Base-by-base conservation (phyloP, 2,329 filamentous ascomycete species). In the Fusarium protoensiforme region DNA sequence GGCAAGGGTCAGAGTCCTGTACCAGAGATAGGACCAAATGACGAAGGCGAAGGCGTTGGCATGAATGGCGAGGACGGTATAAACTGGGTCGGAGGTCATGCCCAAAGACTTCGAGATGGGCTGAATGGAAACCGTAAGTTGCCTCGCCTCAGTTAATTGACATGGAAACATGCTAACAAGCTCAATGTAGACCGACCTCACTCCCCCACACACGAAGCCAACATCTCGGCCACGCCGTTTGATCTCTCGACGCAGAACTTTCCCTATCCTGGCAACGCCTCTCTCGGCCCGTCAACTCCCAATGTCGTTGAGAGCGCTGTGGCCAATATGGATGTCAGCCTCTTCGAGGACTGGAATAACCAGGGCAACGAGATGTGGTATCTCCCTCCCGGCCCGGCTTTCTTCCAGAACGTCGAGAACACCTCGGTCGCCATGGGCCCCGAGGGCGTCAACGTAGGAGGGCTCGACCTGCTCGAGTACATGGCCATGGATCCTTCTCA, bases 301-400 rank as follows among this genome's bases (percentile, higher is more conserved):
- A 85, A 84, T 5, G 81, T 84, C 8, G 67, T 82, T 20, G 79
- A 78, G 16, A 74, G 69, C 22, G 73, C 66, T n/a, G 76, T 75
- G 20, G 71, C 73, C 6, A 80, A 79, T 36, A 79, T 82, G 65
- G 82, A 83, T 68, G 80, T 83, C 41, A 83, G 82, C 62, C 80
- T 88, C 14, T 88, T 89, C 60, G 84, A 88, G 60, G 88, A 90
- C 60, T 91, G 89, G 89, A 84, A 84, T 64, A 86, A 85, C 65
- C 83, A 87, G 5, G 85, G 86, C 67, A 87, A 86, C 75, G 89
- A 91, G 76, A 90, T 92, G 88, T 92, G 90, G 90, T 92, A 92
- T 77, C 84, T 92, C 1, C 90, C 90, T 0, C 85, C 90, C 0
- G 90, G 90, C 0, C 85, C 90, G 2, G 90, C 89, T 6, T 90